phyloP scores from a whole-genome alignment of 2,329 filamentous ascomycete species.

The Pseudocercospora macadamiae region DNA sequence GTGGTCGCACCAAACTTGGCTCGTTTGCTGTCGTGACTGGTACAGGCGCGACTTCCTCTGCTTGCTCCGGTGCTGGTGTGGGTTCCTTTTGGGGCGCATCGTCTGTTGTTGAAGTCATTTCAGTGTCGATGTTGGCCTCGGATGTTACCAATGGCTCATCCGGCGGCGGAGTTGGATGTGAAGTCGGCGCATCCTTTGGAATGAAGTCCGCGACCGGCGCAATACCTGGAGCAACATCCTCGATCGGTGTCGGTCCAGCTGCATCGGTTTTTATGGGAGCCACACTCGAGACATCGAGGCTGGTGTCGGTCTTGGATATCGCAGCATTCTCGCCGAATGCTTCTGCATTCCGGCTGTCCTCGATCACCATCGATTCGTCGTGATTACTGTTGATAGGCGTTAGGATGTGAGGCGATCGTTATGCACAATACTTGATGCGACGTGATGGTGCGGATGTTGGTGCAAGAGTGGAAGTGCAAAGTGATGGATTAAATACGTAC shows the following conservation, averaged over 20 bases:
- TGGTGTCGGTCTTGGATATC: slow-evolving; percentile 25
- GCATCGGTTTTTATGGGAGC: slow-evolving; percentile 28
- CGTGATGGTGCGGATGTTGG: background rate
- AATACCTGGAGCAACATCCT: slow-evolving; percentile 48
- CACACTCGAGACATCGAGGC: slow-evolving; percentile 23
- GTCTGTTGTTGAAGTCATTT: slow-evolving; percentile 29
- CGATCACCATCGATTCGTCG: slow-evolving; percentile 20
- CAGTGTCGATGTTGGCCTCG: slow-evolving; percentile 33
- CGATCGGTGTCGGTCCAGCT: slow-evolving; percentile 41
- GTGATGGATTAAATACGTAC: slow-evolving; percentile 16
- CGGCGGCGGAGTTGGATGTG: slow-evolving; percentile 47
- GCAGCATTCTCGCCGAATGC: slow-evolving; percentile 29
- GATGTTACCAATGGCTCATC: slow-evolving; percentile 43
- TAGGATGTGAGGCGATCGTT: slow-evolving; percentile 1
- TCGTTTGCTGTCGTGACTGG: slow-evolving; percentile 50
- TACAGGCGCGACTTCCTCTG: slow-evolving; percentile 11
- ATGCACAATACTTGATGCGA: background rate
- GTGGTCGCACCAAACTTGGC: slow-evolving; percentile 63
- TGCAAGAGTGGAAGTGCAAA: background rate
- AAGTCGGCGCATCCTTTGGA: slow-evolving; percentile 45
- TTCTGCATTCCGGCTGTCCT: slow-evolving; percentile 26
- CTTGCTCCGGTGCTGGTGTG: slow-evolving; percentile 14
- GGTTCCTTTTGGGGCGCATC: slow-evolving; percentile 16
- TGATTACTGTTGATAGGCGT: slow-evolving; percentile 13
- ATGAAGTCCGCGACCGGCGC: slow-evolving; percentile 48